Evolutionary conservation across 768 basidiomycete species (phyloP), one percentile per base, ranked within the genome.

Genomic region (Gloeopeniophorella convolvens): DNA sequence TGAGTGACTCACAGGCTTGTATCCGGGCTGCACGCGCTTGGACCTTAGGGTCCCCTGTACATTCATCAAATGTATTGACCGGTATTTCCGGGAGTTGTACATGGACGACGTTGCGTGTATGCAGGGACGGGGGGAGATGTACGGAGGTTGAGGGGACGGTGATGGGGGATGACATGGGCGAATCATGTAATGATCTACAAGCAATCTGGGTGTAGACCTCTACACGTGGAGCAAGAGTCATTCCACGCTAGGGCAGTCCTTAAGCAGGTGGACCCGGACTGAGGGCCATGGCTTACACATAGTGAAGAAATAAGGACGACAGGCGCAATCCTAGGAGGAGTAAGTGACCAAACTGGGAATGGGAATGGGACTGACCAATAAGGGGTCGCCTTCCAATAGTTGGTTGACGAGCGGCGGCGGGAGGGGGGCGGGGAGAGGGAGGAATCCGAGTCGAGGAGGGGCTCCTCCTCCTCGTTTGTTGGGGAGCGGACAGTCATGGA

Each of bases 11-110:
- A 56, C 57, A 52, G 11, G 57, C 57, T 40, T 56, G 57, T 26
- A 58, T 58, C 15, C 57, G 55, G n/a, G 57, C 57, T 12, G 57
- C 57, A 13, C 57, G 57, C 6, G 50, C 57, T 27, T 50, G 57
- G n/a, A 58, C 57, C 31, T 42, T 40, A 12, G 57, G 55, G 36
- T 58, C 57, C 31, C 42, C 47, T 3, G 45, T 47, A 31, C 57
- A 56, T n/a, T 49, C 31, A 13, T 57, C 57, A 39, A 39, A 39
- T 18, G 5, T 24, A 34, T 42, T 45, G 41, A 55, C 23, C 0
- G 45, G 44, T 10, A 6, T 7, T 16, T 45, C 50, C 35, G 24
- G 54, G 30, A 56, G 45, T 10, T 37, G 33, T 15, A 56, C 42
- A 23, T 35, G 44, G 27, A 53, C 28, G 8, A 15, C 35, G 11